These are phyloP conservation scores for Drosera spatulata DNA, from an alignment of 179 eudicot species.

Conservation along the genomic window DNA sequence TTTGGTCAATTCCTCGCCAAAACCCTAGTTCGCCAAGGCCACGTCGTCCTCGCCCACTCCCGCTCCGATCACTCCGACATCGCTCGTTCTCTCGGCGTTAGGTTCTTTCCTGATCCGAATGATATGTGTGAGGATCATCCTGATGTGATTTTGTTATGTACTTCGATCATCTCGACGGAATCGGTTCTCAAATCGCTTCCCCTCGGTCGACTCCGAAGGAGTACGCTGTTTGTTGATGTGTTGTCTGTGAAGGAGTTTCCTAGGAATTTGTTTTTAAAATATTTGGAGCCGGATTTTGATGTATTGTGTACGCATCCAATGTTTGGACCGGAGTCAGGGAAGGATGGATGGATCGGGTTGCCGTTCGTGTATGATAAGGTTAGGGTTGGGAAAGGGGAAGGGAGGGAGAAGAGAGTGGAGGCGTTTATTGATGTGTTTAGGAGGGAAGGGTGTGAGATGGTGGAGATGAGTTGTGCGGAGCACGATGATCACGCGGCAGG, in stretches of 20 bases:
- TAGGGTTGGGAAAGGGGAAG: slow-evolving; percentile 37
- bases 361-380: slow-evolving; percentile 73
- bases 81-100: slow-evolving; percentile 38
- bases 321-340: slow-evolving; percentile 90
- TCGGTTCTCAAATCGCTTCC: slow-evolving; percentile 57
- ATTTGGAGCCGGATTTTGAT: slow-evolving; percentile 57
- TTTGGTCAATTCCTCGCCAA: slow-evolving; percentile 77
- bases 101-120: slow-evolving; percentile 40
- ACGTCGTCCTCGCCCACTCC: slow-evolving; percentile 60
- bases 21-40: slow-evolving; percentile 66
- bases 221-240: slow-evolving; percentile 74
- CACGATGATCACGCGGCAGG: slow-evolving; percentile 74
- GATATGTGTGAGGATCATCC: slow-evolving; percentile 86
- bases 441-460: slow-evolving; percentile 68
- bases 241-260: slow-evolving; percentile 83
- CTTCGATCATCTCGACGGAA: slow-evolving; percentile 74
- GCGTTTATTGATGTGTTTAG: slow-evolving; percentile 48
- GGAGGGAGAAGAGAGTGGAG: slow-evolving; percentile 42
- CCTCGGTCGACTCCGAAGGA: slow-evolving; percentile 53
- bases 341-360: slow-evolving; percentile 49
- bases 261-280: slow-evolving; percentile 37
- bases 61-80: slow-evolving; percentile 36
- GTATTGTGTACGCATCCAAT: slow-evolving; percentile 84
- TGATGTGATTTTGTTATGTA: slow-evolving; percentile 67
- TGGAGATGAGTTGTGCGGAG: slow-evolving; percentile 73